These are phyloP conservation scores for Combretum micranthum DNA, from an alignment of 345 rosid species.

Conservation along the genomic window DNA sequence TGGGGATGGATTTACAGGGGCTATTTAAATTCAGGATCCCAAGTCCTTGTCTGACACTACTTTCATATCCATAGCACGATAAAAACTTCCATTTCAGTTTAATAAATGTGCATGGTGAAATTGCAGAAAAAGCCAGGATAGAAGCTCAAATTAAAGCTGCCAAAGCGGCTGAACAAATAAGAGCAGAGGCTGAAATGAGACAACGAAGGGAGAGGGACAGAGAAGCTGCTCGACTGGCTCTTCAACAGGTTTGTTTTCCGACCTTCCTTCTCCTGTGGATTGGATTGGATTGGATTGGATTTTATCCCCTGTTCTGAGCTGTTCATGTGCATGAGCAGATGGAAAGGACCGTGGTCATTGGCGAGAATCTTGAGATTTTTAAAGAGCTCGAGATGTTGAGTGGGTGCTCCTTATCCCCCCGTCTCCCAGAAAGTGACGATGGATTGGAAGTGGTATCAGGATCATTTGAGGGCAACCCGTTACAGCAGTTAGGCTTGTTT, in stretches of 20 bases:
- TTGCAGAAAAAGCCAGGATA: conserved; percentile 62
- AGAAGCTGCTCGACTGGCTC: conserved; percentile 62
- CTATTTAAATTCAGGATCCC: too few species aligned
- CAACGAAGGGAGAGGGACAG: conserved; percentile 50
- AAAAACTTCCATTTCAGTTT: too few species aligned
- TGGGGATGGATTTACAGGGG: too few species aligned
- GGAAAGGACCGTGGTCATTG: conserved; percentile 46
- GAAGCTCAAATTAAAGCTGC: conserved; percentile 72
- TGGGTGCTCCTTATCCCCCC: conserved; percentile 33
- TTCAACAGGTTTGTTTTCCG: conserved; percentile 41
- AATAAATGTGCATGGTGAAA: background rate
- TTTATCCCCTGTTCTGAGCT: too few species aligned
- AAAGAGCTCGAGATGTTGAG: conserved; percentile 48
- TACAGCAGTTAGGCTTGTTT: conserved; percentile 54
- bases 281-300: too few species aligned
- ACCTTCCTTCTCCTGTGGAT: background rate
- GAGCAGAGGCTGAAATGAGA: conserved; percentile 49
- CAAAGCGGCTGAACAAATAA: conserved; percentile 40
- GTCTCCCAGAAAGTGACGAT: conserved; percentile 7
- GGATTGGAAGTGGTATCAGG: conserved; percentile 14
- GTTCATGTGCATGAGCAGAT: conserved; percentile 28
- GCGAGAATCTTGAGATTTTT: conserved; percentile 30
- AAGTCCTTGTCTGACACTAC: background rate
- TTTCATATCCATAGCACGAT: background rate
- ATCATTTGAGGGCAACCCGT: conserved; percentile 23